phyloP scores from a whole-genome alignment of 495 filamentous ascomycete genomes.

The Podospora anserina region DNA sequence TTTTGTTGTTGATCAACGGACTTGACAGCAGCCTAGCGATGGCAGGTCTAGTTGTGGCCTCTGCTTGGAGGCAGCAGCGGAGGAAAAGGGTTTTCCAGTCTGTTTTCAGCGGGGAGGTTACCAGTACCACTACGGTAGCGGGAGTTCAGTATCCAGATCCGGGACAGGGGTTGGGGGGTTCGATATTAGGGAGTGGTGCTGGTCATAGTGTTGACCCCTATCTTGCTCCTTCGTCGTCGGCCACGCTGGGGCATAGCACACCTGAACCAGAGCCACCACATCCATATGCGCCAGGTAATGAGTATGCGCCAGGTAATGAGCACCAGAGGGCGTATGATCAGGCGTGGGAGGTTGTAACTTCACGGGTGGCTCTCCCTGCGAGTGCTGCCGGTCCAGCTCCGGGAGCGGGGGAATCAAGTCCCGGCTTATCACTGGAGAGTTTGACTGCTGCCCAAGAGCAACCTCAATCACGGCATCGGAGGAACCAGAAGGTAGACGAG shows the following conservation, averaged over 20 bases:
- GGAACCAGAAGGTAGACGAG: conserved; percentile 15
- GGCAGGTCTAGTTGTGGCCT: conserved; percentile 29
- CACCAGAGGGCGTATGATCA: conserved; percentile 64
- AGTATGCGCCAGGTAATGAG: conserved; percentile 17
- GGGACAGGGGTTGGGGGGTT: background rate
- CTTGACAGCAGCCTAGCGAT: background rate
- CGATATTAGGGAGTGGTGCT: background rate
- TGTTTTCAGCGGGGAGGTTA: conserved; percentile 38
- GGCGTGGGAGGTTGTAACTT: conserved; percentile 66
- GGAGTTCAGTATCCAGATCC: background rate
- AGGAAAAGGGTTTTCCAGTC: conserved; percentile 47
- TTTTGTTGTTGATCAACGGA: background rate
- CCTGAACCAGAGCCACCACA: conserved; percentile 13
- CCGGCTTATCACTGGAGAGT: background rate
- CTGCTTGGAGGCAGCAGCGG: conserved; percentile 41
- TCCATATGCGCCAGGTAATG: conserved; percentile 28
- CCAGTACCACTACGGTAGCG: background rate
- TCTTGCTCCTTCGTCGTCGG: background rate
- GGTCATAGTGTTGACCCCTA: background rate
- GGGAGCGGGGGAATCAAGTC: background rate
- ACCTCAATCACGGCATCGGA: conserved; percentile 16
- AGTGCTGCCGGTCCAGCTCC: conserved; percentile 24
- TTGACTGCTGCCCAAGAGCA: conserved; percentile 28
- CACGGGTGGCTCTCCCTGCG: conserved; percentile 56
- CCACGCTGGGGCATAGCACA: background rate